Evolutionary conservation across 2,329 filamentous ascomycete species (phyloP).

Genomic region (Beauveria varroae): DNA sequence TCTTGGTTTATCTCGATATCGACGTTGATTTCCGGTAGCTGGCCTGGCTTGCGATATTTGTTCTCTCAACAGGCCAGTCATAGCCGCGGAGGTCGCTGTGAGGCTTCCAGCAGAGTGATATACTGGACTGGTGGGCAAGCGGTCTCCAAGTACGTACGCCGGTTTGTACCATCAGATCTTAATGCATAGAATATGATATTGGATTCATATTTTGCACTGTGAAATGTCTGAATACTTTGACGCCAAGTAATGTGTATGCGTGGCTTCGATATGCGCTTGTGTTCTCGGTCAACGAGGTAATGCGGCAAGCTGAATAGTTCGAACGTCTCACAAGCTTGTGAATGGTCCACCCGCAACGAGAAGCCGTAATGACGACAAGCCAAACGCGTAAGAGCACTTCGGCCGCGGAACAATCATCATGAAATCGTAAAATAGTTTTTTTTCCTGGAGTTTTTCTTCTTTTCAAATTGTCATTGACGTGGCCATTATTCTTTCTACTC

Average conservation of each 20-base stretch:
- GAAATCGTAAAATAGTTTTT: no score
- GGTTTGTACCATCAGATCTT: conserved; percentile 4
- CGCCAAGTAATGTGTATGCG: background rate
- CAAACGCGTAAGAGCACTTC: background rate
- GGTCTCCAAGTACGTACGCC: background rate
- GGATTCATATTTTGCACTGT: background rate
- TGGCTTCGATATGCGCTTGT: no score
- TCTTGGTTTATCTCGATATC: conserved; percentile 16
- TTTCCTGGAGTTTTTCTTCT: background rate
- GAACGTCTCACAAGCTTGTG: background rate
- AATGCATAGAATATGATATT: conserved; percentile 10
- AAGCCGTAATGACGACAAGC: background rate
- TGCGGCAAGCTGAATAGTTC: background rate
- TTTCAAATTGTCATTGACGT: background rate
- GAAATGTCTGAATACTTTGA: background rate
- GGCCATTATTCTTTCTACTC: background rate
- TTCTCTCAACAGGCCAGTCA: background rate
- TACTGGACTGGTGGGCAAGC: conserved; percentile 4
- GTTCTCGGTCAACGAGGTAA: background rate
- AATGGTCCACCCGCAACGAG: background rate
- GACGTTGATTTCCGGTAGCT: conserved; percentile 9
- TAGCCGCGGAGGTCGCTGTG: background rate
- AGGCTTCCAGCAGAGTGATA: background rate
- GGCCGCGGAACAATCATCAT: background rate
- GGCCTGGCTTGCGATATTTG: background rate